Evolutionary conservation across 1,284 basidiomycete genomes (phyloP), one percentile per base, ranked within the genome.

Genomic region (Anthracocystis setariae): DNA sequence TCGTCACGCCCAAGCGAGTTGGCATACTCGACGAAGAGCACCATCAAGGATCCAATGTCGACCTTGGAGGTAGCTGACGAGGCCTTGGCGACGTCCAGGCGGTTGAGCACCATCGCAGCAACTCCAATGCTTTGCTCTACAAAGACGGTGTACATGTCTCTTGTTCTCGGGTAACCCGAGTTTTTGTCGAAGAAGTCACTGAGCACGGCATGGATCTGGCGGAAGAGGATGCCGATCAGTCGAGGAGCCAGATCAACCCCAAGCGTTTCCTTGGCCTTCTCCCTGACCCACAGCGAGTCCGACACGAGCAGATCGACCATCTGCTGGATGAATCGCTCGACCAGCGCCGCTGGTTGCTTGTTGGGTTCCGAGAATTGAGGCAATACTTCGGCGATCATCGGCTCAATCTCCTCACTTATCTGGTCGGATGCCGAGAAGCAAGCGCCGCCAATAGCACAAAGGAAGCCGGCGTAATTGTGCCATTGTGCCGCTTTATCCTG

Each of bases 391-490:
- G 55, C 55, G 17, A 73, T 27, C 35, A 48, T 54, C 3, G 60
- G 56, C 32, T 64, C 56, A 45, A 59, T 55, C 32, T 58, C 47
- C 2, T 43, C 51, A 17, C 39, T 60, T 46, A 73, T 55, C 32
- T 17, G 18, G 18, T 21, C 45, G 18, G 59, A 65, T 13, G 59
- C 51, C 20, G 55, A 57, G 32, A 70, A 67, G 67, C 90, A 92
- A 5, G 89, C 86, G 2, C 90, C 89, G 37, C 90, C 89, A 24
- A 91, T 88, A 1, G 91, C 88, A 17, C 91, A 89, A 40, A 95
- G 84, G 82, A 92, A 92, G 25, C 92, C 85, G 0, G 91, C 90
- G 21, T 93, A 85, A 81, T 95, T 93, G 78, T 93, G 90, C 93
- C 93, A 96, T 73, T 93, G 77, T 1, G 75, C 77, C 3, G 78